Conservation (phyloP, 208 protist species). For the Leishmania turanica region DNA sequence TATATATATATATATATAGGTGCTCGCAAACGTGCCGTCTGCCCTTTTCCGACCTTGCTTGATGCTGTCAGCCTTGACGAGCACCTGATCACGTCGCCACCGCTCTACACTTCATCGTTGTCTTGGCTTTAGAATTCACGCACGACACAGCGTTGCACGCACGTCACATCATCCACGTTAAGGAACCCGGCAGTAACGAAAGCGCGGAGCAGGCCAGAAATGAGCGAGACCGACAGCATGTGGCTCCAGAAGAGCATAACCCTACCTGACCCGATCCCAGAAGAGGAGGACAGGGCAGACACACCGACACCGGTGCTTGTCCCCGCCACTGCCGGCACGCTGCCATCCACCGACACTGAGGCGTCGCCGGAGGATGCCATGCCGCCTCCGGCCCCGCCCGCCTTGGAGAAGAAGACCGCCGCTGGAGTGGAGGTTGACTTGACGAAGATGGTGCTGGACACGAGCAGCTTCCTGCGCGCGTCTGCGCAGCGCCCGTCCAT, state of each 20-base stretch:
- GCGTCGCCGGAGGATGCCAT: constrained; percentile 10
- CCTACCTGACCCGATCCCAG: constrained; percentile 69
- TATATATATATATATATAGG: neutral
- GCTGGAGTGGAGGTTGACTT: constrained; percentile 55
- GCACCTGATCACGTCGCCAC: neutral
- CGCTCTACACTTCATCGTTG: neutral
- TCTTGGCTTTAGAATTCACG: neutral
- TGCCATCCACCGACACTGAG: constrained; percentile 1
- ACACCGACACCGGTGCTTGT: neutral
- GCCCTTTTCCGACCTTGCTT: neutral
- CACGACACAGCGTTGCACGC: neutral
- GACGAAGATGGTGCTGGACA: constrained; percentile 60
- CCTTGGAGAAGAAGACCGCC: constrained; percentile 15
- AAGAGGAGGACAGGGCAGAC: constrained; percentile 20
- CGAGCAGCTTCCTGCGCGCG: constrained; percentile 38
- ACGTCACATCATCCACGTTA: no score
- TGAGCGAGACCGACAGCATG: constrained; percentile 61
- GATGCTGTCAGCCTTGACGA: neutral
- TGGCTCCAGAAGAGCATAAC: constrained; percentile 89
- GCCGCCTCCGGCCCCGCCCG: constrained; percentile 11
- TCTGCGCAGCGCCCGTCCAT: constrained; percentile 40
- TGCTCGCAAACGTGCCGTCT: neutral
- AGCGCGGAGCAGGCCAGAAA: neutral
- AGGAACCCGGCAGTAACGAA: no score
- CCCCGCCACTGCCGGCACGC: neutral